Evolutionary conservation across 2,329 filamentous ascomycete species (phyloP).

Genomic region (Penicillium occitanis): DNA sequence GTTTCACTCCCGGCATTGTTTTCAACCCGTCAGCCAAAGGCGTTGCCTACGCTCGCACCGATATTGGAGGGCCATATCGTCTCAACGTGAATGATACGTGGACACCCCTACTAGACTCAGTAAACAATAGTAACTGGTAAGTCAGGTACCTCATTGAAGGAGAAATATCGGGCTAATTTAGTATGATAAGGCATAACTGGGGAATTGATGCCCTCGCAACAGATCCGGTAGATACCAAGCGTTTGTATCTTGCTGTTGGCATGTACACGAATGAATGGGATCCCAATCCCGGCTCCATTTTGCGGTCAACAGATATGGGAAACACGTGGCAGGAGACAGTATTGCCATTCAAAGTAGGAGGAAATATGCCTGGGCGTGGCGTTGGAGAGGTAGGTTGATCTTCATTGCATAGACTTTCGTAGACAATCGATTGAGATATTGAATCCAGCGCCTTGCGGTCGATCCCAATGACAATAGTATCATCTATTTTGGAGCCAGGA

Average conservation of each 20-base stretch:
- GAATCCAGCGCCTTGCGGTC: slow-evolving; percentile 51
- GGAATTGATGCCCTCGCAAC: slow-evolving; percentile 55
- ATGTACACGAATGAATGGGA: slow-evolving; percentile 64
- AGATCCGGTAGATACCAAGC: slow-evolving; percentile 54
- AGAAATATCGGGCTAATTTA: background rate
- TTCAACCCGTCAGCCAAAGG: slow-evolving; percentile 52
- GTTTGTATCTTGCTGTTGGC: slow-evolving; percentile 56
- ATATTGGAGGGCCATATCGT: slow-evolving; percentile 59
- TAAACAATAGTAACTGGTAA: slow-evolving; percentile 49
- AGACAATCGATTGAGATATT: background rate
- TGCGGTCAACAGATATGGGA: slow-evolving; percentile 56
- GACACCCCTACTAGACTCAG: slow-evolving; percentile 55
- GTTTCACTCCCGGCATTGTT: slow-evolving; percentile 58
- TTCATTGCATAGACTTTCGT: background rate
- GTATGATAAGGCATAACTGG: slow-evolving; percentile 51
- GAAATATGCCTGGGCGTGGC: slow-evolving; percentile 62
- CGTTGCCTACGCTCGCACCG: slow-evolving; percentile 57
- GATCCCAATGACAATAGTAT: slow-evolving; percentile 59
- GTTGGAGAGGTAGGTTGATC: slow-evolving; percentile 48
- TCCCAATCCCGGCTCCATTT: slow-evolving; percentile 56
- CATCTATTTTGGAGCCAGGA: slow-evolving; percentile 59
- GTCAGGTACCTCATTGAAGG: background rate
- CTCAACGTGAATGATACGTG: slow-evolving; percentile 58
- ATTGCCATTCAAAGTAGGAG: slow-evolving; percentile 61
- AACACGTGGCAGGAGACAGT: slow-evolving; percentile 52